phyloP scores from a whole-genome alignment of 768 basidiomycete genomes.

The Neoboletus subvelutipes region DNA sequence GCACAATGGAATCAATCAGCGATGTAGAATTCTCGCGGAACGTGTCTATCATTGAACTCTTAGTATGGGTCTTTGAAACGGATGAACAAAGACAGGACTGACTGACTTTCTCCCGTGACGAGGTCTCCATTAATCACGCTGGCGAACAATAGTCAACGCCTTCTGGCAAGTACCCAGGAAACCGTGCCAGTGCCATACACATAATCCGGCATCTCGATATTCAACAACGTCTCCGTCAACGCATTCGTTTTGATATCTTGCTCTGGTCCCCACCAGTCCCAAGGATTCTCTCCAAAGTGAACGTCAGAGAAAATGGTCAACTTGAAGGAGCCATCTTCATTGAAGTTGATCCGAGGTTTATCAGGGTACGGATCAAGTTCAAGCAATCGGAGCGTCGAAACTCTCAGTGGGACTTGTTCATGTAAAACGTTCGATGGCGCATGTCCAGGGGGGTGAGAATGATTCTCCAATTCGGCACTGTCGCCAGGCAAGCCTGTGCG shows the following conservation, averaged over 20 bases:
- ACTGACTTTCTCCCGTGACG: slow-evolving; percentile 66
- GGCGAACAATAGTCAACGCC: slow-evolving; percentile 1
- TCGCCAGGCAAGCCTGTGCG: background rate
- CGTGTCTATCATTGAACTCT: slow-evolving; percentile 44
- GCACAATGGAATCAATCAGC: slow-evolving; percentile 63
- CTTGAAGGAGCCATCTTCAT: slow-evolving; percentile 62
- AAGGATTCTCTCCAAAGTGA: slow-evolving; percentile 75
- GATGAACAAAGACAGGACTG: background rate
- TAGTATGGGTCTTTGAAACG: background rate
- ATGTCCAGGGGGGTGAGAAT: background rate
- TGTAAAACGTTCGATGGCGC: background rate
- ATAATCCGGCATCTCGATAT: slow-evolving; percentile 63
- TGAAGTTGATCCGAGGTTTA: slow-evolving; percentile 56
- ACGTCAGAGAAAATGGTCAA: slow-evolving; percentile 73
- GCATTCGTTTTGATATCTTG: slow-evolving; percentile 64
- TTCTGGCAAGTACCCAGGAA: background rate
- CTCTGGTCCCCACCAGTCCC: slow-evolving; percentile 63
- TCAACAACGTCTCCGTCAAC: slow-evolving; percentile 56
- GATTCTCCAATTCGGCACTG: background rate
- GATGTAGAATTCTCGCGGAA: slow-evolving; percentile 65
- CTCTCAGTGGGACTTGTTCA: background rate
- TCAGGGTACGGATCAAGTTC: slow-evolving; percentile 42
- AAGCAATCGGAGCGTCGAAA: background rate
- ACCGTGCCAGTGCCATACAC: slow-evolving; percentile 44
- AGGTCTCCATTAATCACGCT: slow-evolving; percentile 74